A percentile compares a stretch with the other conserved stretches of the same genome.
Conservation (phyloP, 352 stramenopile species). For the Pythium brachiatum region DNA sequence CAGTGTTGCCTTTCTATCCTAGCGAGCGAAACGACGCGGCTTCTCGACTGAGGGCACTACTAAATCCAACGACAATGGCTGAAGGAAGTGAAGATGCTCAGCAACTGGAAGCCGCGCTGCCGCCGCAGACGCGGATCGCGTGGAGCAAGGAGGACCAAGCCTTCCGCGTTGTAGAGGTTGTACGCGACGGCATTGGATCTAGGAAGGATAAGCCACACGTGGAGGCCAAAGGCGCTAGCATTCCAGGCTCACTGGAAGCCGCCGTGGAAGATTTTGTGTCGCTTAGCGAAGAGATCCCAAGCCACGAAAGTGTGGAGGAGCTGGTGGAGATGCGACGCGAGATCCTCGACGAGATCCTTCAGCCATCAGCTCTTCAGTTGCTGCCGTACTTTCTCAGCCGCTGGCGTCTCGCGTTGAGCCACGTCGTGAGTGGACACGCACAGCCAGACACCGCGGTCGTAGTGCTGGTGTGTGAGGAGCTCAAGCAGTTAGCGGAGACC, state of each 20-base stretch:
- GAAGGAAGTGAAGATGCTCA: no score
- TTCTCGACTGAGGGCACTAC: not conserved
- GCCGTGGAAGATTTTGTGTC: not conserved
- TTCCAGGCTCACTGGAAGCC: not conserved
- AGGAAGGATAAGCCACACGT: no score
- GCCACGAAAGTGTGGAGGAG: not conserved
- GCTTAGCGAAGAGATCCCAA: not conserved
- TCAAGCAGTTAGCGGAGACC: not conserved
- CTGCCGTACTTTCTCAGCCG: not conserved
- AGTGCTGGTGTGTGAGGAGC: not conserved
- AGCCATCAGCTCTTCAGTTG: not conserved
- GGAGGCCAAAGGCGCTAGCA: no score
- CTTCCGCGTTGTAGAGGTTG: conserved; percentile 4
- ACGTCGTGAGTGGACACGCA: not conserved
- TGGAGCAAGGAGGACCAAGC: conserved; percentile 14
- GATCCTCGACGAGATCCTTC: not conserved
- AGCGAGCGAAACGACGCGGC: not conserved
- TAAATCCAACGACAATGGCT: no score
- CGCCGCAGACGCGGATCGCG: not conserved
- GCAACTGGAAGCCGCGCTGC: not conserved
- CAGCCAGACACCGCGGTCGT: not conserved
- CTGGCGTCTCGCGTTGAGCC: not conserved
- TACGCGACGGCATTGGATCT: not conserved
- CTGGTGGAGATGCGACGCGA: not conserved
- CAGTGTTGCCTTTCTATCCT: not conserved